Conservation (phyloP, 2,329 filamentous ascomycete species). For the Fusarium poae region DNA sequence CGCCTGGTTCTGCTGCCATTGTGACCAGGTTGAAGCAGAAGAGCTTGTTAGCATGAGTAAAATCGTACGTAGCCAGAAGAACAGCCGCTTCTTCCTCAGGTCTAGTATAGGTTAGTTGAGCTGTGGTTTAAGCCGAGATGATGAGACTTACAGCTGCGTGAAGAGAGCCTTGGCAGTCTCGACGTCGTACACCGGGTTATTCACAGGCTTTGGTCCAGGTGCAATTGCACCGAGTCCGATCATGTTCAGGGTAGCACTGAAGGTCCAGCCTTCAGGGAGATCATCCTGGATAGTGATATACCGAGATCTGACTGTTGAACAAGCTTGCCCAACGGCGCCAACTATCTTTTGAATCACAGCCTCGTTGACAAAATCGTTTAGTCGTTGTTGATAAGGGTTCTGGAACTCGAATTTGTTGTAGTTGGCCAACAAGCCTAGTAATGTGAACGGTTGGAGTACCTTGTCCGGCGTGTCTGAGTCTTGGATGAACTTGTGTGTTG, state of each 20-base stretch:
- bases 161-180: constrained; percentile 89
- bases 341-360: constrained; percentile 86
- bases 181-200: constrained; percentile 71
- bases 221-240: constrained; percentile 85
- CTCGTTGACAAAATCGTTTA: constrained; percentile 97
- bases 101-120: constrained; percentile 58
- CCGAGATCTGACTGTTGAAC: constrained; percentile 74
- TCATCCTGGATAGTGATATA: constrained; percentile 93
- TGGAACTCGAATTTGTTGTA: constrained; percentile 99
- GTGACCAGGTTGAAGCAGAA: constrained; percentile 89
- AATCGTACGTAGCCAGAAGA: constrained; percentile 90
- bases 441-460: constrained; percentile 80
- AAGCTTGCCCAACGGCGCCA: constrained; percentile 79
- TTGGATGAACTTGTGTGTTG: constrained; percentile 75
- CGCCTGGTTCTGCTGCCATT: constrained; percentile 68
- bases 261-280: constrained; percentile 87
- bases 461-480: constrained; percentile 75
- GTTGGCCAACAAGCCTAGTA: constrained; percentile 90
- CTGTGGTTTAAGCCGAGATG: fast-evolving
- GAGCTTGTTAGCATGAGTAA: constrained; percentile 92
- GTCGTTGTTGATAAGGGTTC: constrained; percentile 91
- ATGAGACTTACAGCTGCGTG: constrained; percentile 74
- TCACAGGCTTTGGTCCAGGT: constrained; percentile 74
- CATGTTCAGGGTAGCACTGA: constrained; percentile 83
- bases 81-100: constrained; percentile 84